Conservation (phyloP, 2,329 filamentous ascomycete genomes). For the Ophiostoma populinum region DNA sequence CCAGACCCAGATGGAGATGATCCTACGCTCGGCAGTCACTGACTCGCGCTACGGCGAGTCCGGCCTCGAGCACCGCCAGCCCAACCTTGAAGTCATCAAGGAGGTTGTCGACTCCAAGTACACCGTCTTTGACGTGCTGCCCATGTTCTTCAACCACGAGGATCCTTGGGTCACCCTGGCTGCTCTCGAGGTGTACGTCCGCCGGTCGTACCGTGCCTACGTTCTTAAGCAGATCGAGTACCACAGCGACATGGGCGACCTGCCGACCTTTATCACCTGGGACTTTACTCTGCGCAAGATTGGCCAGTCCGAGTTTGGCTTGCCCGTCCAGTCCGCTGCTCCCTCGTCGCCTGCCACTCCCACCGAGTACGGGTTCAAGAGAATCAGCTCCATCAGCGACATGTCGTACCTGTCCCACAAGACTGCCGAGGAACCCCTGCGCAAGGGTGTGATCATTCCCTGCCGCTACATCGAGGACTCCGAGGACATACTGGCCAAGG, state of each 20-base stretch:
- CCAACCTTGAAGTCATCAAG: slow-evolving; percentile 78
- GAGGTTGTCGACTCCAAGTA: slow-evolving; percentile 98
- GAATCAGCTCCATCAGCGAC: slow-evolving; percentile 89
- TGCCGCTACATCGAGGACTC: slow-evolving; percentile 88
- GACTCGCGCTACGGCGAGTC: slow-evolving; percentile 97
- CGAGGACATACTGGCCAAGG: slow-evolving; percentile 71
- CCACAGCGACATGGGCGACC: slow-evolving; percentile 53
- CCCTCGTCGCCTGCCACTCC: slow-evolving; percentile 75
- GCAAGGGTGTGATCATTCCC: slow-evolving; percentile 89
- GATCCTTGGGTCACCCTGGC: slow-evolving; percentile 91
- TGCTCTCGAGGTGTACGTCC: slow-evolving; percentile 88
- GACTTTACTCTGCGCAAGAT: slow-evolving; percentile 92
- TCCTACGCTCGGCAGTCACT: slow-evolving; percentile 83
- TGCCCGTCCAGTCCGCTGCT: slow-evolving; percentile 61
- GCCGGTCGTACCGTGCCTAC: slow-evolving; percentile 93
- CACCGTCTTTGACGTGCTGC: slow-evolving; percentile 91
- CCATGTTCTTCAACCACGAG: slow-evolving; percentile 85
- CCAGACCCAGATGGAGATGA: slow-evolving; percentile 94
- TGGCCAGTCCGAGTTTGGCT: slow-evolving; percentile 75
- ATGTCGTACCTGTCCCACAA: slow-evolving; percentile 74
- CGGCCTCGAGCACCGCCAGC: slow-evolving; percentile 90
- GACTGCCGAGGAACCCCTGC: slow-evolving; percentile 56
- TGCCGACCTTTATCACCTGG: slow-evolving; percentile 71
- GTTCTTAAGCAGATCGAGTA: slow-evolving; percentile 80
- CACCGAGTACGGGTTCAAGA: slow-evolving; percentile 49